These are phyloP conservation scores for Epichloe hybrida DNA, from an alignment of 2,329 filamentous ascomycete genomes.

Conservation along the genomic window DNA sequence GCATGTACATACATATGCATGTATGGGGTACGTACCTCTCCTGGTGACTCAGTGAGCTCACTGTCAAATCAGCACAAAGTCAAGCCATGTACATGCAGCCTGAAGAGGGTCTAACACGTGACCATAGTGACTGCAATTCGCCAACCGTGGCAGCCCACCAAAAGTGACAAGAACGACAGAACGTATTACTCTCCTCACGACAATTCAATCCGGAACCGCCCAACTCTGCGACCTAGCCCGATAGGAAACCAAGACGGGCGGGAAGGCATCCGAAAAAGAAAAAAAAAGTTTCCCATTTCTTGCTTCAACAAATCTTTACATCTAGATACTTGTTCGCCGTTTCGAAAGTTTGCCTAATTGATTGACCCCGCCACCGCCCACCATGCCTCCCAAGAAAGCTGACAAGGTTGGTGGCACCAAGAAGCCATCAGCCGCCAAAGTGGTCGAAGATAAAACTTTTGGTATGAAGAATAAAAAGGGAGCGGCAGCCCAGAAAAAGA, in stretches of 20 bases:
- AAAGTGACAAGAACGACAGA: constrained; percentile 8
- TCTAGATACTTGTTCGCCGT: background rate
- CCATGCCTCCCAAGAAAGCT: constrained; percentile 60
- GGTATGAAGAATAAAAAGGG: constrained; percentile 99
- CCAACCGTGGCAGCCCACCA: constrained; percentile 9
- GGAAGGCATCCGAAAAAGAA: background rate
- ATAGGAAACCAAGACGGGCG: background rate
- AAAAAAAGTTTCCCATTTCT: background rate
- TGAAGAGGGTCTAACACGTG: constrained; percentile 11
- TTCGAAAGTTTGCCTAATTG: background rate
- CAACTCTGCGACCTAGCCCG: background rate
- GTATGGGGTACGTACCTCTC: background rate
- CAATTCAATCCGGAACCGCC: background rate
- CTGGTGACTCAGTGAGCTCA: too few species aligned
- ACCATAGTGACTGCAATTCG: constrained; percentile 15
- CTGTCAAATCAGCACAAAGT: background rate
- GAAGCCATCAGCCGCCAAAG: constrained; percentile 43
- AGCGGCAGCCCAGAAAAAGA: constrained; percentile 75
- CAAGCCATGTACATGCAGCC: background rate
- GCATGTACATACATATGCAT: background rate
- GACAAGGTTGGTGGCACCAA: constrained; percentile 40
- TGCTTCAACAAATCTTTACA: background rate
- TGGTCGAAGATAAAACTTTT: constrained; percentile 90
- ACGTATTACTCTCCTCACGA: background rate
- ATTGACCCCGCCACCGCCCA: constrained; percentile 24